phyloP scores from a whole-genome alignment of 163 green algal genomes.

The Scenedesmus sp. region DNA sequence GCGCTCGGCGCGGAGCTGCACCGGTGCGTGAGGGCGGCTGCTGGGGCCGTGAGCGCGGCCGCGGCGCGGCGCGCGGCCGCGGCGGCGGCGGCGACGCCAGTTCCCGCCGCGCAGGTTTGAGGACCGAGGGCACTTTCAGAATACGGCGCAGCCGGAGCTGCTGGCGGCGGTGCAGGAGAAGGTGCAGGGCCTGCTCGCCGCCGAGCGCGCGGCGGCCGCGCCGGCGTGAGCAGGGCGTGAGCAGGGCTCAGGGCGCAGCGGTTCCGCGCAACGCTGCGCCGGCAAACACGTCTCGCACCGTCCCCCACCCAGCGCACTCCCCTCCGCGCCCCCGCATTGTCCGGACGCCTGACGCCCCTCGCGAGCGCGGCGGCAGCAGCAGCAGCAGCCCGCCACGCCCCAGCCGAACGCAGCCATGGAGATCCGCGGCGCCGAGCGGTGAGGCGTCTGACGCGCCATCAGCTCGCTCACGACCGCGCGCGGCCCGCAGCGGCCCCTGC shows the following conservation, averaged over 20 bases:
- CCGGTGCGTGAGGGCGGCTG: not conserved
- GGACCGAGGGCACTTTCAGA: slow-evolving; percentile 22
- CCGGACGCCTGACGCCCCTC: too few relatives aligned
- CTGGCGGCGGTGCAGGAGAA: slow-evolving; percentile 24
- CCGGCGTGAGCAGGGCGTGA: not conserved
- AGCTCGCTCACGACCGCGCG: too few relatives aligned
- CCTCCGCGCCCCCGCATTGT: too few relatives aligned
- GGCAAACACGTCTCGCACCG: too few relatives aligned
- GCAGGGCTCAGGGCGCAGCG: not conserved
- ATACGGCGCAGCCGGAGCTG: slow-evolving; percentile 26
- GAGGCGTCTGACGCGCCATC: not conserved
- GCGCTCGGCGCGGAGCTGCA: slow-evolving; percentile 38
- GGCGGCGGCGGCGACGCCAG: too few relatives aligned
- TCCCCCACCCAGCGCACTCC: too few relatives aligned
- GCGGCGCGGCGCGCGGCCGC: too few relatives aligned
- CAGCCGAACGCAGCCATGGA: slow-evolving; percentile 15
- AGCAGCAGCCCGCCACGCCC: too few relatives aligned
- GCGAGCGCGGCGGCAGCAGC: too few relatives aligned
- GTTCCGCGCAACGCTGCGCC: too few relatives aligned
- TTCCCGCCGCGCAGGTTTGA: slow-evolving; percentile 21
- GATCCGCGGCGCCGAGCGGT: slow-evolving; percentile 34
- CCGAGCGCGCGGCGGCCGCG: not conserved
- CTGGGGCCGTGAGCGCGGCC: not conserved
- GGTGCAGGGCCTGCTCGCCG: not conserved
- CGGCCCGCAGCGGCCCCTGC: too few relatives aligned